Evolutionary conservation across 257 asterid genomes (phyloP), one percentile per base, ranked within the genome.

Genomic region (Cinchona pubescens): DNA sequence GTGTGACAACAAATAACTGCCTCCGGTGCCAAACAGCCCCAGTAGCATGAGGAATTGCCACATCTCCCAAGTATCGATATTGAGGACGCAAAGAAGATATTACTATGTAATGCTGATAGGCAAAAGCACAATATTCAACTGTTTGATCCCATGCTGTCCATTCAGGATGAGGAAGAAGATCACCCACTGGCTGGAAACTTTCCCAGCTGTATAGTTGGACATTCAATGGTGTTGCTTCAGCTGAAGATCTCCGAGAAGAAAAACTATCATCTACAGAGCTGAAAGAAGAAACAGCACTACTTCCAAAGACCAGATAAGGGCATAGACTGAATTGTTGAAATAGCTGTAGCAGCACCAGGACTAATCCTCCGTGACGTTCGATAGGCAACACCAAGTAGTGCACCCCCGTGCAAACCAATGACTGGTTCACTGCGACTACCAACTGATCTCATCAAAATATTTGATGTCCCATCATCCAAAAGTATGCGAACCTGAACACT

Each of bases 61-160:
- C 99, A 81, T 95, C 99, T 58, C 98, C 99, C 84, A 95, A 78
- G 88, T 88, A 92, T 7, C 98, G 86, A 77, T 91, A 95, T 89
- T 95, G 99, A 63, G 99, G 99, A 25, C 98, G 99, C 86, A 95
- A 81, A 68, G 99, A 87, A 76, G 97, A 95, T 85, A 95, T 88
- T 79, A 89, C 98, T 74, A 95, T 90, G 83, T 95, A 81, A 37
- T 88, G 90, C 76, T 84, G 99, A 81, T 95, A 95, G 55, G 91
- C 98, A 73, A 91, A 95, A 78, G 98, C 99, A 84, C 99, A 92
- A 80, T 95, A 94, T 78, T 95, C 99, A 81, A 95, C 97, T 59
- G 99, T 92, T 78, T 92, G 98, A 79, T 95, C 99, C 99, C 99
- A 95, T 55, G 97, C 97, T 10, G 97, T 90, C 98, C 98, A 95